Base-by-base conservation (phyloP, 2,329 filamentous ascomycete species). In the Colletotrichum tabaci region DNA sequence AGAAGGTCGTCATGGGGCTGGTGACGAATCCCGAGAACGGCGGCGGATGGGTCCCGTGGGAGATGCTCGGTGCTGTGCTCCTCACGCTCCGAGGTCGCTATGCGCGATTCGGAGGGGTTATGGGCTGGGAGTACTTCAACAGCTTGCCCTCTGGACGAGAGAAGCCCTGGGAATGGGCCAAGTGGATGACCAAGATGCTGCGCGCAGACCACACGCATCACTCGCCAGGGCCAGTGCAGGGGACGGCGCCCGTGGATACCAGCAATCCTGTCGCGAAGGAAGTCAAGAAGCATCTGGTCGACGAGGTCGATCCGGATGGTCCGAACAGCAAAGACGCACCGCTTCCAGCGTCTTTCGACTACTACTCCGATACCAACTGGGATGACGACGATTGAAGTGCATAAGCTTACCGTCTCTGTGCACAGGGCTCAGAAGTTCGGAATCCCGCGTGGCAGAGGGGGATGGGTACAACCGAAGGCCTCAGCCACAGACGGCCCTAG, bases 61-160 rank as follows among this genome's bases (percentile, higher is more conserved):
- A 88, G 46, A 86, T 86, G 70, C 78, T 88, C 47, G 82, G 82
- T 1, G 73, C 77, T 9, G 85, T 87, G 0, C 77, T 89, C 3
- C 75, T 77, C 15, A 77, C 82, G 3, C 76, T 90, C 35, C 77
- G 80, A n/a, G 77, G 75, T 3, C 79, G 83, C 64, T 93, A 93
- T 76, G 88, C 89, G 1, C 84, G 84, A 1, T 96, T 98, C 79
- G 95, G 95, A 0, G 95, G 95, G 0, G 91, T 98, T 8, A 96
- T 96, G 91, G 94, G 94, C 2, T 98, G 95, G 95, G 95, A 98
- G 83, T 98, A 96, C 80, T 98, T 96, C 83, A 97, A 97, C 83
- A 90, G 92, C 66, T 80, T 91, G 69, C 93, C 93, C 0, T 92
- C 91, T 1, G 91, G 89, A 30, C 79, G 78, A 2, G 84, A 84